Percentiles rank a stretch among this genome's conserved stretches.
These are phyloP conservation scores for Bacterosira constricta DNA, from an alignment of 108 stramenopile species.

Conservation along the genomic window DNA sequence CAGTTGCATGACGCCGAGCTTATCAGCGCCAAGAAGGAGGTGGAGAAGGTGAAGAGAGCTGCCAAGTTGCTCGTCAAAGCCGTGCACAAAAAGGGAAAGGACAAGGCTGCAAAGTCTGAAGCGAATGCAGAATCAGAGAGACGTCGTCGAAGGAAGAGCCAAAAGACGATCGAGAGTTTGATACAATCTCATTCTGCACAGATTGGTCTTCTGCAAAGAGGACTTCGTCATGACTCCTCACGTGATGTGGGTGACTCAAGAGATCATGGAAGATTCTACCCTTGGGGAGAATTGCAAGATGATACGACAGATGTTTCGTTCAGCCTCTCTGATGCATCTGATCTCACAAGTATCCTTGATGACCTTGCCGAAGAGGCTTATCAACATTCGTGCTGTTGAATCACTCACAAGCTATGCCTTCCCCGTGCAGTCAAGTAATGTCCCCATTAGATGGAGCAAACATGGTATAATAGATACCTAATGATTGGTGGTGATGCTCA, in stretches of 20 bases:
- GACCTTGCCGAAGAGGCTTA: slow-evolving; percentile 47
- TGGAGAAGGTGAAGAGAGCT: slow-evolving; percentile 45
- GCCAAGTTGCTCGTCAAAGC: slow-evolving; percentile 47
- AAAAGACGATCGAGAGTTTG: slow-evolving; percentile 32
- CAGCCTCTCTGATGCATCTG: slow-evolving; percentile 25
- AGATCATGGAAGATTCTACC: slow-evolving; percentile 6
- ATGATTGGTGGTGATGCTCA: neutral
- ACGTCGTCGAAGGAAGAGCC: slow-evolving; percentile 22
- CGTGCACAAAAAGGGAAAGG: slow-evolving; percentile 45
- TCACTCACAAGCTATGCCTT: neutral
- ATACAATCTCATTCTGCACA: slow-evolving; percentile 44
- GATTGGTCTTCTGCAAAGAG: slow-evolving; percentile 31
- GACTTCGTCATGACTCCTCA: neutral
- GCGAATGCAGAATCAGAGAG: slow-evolving; percentile 37
- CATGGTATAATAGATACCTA: neutral
- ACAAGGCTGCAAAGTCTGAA: slow-evolving; percentile 43
- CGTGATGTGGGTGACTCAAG: neutral
- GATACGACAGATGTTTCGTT: slow-evolving; percentile 20
- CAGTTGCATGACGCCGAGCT: slow-evolving; percentile 42
- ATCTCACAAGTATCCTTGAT: slow-evolving; percentile 43
- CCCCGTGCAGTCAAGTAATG: too few species aligned
- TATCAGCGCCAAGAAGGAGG: slow-evolving; percentile 33
- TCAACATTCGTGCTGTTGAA: slow-evolving; percentile 14
- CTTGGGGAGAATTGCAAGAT: slow-evolving; percentile 20
- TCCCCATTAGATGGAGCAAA: slow-evolving; percentile 14